Percentiles rank a stretch among this genome's conserved stretches.
Conservation (phyloP, 208 protist species). For the Acanthamoeba rhysodes region DNA sequence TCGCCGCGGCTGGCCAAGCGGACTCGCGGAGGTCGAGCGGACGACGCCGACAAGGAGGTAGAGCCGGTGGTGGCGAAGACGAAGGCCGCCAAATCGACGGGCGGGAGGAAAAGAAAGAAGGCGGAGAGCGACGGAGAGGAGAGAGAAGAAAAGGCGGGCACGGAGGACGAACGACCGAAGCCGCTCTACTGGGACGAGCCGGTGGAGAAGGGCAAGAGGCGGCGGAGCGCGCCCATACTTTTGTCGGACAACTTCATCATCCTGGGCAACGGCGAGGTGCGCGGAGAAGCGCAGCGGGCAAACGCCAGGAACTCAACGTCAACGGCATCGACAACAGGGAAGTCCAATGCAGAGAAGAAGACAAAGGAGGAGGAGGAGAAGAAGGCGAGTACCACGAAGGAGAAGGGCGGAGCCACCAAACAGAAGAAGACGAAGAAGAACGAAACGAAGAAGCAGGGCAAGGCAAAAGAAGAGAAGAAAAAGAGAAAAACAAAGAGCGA, state of each 20-base stretch:
- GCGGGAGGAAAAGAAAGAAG: not conserved
- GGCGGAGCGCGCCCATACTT: not conserved
- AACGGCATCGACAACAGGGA: not conserved
- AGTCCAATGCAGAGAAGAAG: not conserved
- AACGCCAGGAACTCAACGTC: not conserved
- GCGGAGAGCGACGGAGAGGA: not conserved
- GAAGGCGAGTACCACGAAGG: not conserved
- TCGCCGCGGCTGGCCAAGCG: not conserved
- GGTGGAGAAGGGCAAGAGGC: not conserved
- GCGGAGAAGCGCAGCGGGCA: not conserved
- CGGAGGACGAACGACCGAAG: not conserved
- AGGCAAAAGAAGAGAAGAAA: not conserved
- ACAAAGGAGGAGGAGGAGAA: not conserved
- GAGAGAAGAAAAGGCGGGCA: not conserved
- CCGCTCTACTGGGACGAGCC: constrained; percentile 28
- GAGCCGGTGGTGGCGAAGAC: not conserved
- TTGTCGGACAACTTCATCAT: constrained; percentile 47
- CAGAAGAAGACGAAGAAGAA: not conserved
- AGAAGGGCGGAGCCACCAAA: not conserved
- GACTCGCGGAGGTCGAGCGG: not conserved
- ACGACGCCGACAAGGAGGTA: not conserved
- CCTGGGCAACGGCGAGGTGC: constrained; percentile 18
- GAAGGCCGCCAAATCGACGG: not conserved
- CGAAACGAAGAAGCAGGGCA: not conserved
- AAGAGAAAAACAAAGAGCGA: not conserved